Conservation (phyloP, 192 early-diverging fungal genomes). For the Umbelopsis sp. region DNA sequence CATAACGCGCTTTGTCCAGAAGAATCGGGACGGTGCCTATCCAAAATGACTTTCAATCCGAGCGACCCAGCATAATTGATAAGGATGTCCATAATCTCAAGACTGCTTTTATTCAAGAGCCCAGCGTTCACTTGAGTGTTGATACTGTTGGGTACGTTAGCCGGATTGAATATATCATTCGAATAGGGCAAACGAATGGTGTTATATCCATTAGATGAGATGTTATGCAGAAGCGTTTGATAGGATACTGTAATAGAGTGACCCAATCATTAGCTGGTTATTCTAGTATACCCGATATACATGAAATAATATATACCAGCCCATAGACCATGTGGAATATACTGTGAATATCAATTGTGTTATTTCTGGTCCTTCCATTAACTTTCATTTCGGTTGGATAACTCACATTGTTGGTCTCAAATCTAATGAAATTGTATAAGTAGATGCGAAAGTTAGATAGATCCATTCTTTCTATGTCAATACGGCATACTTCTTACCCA, state of each 20-base stretch:
- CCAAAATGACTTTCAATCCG: constrained; percentile 33
- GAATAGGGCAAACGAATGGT: constrained; percentile 33
- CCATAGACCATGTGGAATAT: background rate
- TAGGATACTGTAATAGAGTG: background rate
- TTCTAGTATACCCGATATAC: no score
- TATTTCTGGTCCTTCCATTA: background rate
- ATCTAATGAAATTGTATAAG: background rate
- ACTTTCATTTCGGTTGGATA: background rate
- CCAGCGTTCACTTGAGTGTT: constrained; percentile 36
- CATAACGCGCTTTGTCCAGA: constrained; percentile 31
- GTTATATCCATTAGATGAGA: constrained; percentile 18
- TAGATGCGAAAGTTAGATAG: background rate
- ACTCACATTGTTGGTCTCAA: background rate
- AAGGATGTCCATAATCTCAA: constrained; percentile 32
- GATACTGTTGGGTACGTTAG: constrained; percentile 6
- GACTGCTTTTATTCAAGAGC: constrained; percentile 21
- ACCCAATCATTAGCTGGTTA: background rate
- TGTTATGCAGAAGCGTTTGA: background rate
- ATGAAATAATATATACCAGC: background rate
- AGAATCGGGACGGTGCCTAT: constrained; percentile 28
- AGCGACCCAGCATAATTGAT: constrained; percentile 31
- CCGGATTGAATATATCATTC: constrained; percentile 28
- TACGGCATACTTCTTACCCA: background rate
- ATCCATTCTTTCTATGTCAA: background rate
- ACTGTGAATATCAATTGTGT: background rate